These are phyloP conservation scores for Raffaelea deltoideospora DNA, from an alignment of 2,329 filamentous ascomycete genomes.

Conservation along the genomic window DNA sequence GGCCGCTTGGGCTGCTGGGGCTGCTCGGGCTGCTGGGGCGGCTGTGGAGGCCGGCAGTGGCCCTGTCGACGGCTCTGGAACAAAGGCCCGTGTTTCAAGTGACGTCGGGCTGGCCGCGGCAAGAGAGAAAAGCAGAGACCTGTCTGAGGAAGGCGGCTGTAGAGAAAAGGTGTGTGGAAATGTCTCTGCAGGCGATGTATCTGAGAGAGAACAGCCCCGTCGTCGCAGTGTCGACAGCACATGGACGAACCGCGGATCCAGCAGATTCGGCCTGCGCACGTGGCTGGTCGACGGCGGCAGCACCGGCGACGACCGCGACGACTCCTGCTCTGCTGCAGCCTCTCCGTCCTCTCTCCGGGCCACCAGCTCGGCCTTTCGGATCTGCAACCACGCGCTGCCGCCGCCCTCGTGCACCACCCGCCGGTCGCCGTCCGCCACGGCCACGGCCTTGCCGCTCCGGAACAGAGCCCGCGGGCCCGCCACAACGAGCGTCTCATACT, in stretches of 20 bases:
- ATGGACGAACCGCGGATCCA: slow-evolving; percentile 46
- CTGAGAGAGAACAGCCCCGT: too few relatives aligned
- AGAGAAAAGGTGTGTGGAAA: too few relatives aligned
- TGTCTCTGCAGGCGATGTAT: background rate
- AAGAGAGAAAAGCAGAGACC: too few relatives aligned
- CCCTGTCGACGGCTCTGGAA: background rate
- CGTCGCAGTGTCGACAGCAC: slow-evolving; percentile 21
- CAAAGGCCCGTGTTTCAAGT: background rate
- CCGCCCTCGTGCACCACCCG: slow-evolving; percentile 51
- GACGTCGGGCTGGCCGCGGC: background rate
- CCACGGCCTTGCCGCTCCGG: slow-evolving; percentile 37
- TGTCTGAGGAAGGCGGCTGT: too few relatives aligned
- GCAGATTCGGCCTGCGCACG: slow-evolving; percentile 44
- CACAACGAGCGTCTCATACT: slow-evolving; percentile 86
- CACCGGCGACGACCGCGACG: background rate
- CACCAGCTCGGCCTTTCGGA: slow-evolving; percentile 40
- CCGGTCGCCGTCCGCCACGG: slow-evolving; percentile 38
- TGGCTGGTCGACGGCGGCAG: background rate
- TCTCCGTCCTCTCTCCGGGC: slow-evolving; percentile 18
- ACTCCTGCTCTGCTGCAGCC: slow-evolving; percentile 3
- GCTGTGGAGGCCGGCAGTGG: too few relatives aligned
- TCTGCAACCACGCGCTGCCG: slow-evolving; percentile 58
- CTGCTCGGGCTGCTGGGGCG: too few relatives aligned
- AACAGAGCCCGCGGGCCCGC: slow-evolving; percentile 64
- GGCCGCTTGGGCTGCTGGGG: slow-evolving; percentile 9